Percentiles rank a stretch among this genome's conserved stretches.
Conservation (phyloP, 2,329 filamentous ascomycete genomes). For the Lasiodiplodia sp. region DNA sequence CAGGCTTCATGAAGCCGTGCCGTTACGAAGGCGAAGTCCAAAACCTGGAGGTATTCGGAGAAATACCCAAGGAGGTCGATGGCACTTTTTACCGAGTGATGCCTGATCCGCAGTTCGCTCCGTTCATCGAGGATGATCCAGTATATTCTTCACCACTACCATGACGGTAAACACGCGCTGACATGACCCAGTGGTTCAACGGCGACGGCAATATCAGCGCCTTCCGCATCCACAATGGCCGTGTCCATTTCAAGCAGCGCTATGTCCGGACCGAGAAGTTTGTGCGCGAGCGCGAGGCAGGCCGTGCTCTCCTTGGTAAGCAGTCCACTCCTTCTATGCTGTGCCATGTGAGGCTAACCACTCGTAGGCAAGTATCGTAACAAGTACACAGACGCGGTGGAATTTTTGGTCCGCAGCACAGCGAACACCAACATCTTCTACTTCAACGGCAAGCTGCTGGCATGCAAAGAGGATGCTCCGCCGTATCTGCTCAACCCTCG, state of each 20-base stretch:
- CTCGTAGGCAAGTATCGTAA: conserved; percentile 47
- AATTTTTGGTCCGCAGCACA: conserved; percentile 44
- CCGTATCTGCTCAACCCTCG: conserved; percentile 34
- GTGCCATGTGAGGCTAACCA: background rate
- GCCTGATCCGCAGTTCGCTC: conserved; percentile 55
- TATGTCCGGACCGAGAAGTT: conserved; percentile 54
- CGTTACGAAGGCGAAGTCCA: conserved; percentile 50
- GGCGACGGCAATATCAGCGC: conserved; percentile 52
- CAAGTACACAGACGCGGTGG: conserved; percentile 48
- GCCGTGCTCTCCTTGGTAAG: conserved; percentile 43
- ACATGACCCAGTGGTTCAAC: conserved; percentile 38
- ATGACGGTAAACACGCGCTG: background rate
- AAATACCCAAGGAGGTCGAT: conserved; percentile 42
- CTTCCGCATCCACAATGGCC: conserved; percentile 46
- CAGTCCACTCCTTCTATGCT: fast-evolving
- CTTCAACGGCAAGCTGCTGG: conserved; percentile 32
- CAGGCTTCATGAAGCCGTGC: conserved; percentile 42
- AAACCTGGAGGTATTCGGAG: conserved; percentile 41
- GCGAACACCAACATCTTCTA: conserved; percentile 38
- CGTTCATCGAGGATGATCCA: conserved; percentile 44
- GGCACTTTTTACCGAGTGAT: conserved; percentile 55
- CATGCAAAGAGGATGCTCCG: conserved; percentile 34
- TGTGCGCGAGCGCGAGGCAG: conserved; percentile 46
- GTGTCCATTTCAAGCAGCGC: conserved; percentile 44
- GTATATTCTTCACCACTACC: conserved; percentile 28